Evolutionary conservation across 108 stramenopile species (phyloP).

Genomic region (Fistulifera pelliculosa): DNA sequence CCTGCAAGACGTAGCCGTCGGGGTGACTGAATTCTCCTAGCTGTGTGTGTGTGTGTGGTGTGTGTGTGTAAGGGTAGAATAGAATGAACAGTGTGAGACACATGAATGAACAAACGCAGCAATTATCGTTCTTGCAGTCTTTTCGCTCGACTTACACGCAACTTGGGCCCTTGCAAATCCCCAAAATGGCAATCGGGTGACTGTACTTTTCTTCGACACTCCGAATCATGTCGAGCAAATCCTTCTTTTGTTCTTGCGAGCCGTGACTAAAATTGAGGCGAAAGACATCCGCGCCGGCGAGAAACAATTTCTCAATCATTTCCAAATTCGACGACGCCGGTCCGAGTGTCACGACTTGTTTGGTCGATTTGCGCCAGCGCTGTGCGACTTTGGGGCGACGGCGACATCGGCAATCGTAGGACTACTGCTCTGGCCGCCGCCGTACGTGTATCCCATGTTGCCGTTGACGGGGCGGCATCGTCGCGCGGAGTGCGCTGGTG

Average conservation of each 20-base stretch:
- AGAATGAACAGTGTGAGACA: not conserved
- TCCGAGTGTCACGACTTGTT: constrained; percentile 89
- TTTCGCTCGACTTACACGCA: constrained; percentile 50
- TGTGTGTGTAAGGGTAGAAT: not conserved
- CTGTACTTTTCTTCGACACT: constrained; percentile 83
- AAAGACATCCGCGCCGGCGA: constrained; percentile 92
- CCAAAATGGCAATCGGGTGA: constrained; percentile 91
- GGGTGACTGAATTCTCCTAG: constrained; percentile 79
- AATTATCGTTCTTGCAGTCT: not conserved
- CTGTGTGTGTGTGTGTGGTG: too few relatives aligned
- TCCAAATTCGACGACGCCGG: constrained; percentile 77
- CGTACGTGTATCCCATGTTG: not conserved
- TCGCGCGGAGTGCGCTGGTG: not conserved
- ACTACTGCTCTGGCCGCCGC: too few relatives aligned
- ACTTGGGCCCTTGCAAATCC: constrained; percentile 93
- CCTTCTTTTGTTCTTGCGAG: constrained; percentile 90
- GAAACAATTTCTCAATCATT: constrained; percentile 91
- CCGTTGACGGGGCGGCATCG: constrained; percentile 1
- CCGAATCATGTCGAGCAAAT: constrained; percentile 73
- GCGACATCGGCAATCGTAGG: constrained; percentile 25
- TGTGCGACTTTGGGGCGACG: constrained; percentile 41
- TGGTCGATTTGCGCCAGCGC: constrained; percentile 83
- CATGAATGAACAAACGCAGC: constrained; percentile 2
- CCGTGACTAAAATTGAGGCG: constrained; percentile 96
- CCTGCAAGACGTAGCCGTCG: constrained; percentile 51